Conservation (phyloP, 345 rosid species). For the Heritiera fomes region DNA sequence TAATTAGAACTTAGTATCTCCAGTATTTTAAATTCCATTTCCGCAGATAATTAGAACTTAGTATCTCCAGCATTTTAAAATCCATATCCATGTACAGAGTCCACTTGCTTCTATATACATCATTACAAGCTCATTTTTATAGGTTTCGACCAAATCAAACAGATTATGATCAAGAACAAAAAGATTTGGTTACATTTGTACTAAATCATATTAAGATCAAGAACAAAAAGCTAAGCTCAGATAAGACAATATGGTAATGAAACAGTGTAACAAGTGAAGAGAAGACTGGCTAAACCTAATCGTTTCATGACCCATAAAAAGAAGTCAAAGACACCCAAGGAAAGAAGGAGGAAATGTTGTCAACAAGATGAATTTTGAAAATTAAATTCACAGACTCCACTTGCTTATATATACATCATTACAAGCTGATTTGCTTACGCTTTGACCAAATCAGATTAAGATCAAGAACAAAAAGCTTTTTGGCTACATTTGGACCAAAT, state of each 20-base stretch:
- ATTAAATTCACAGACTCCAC: not conserved
- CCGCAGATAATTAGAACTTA: conserved; percentile 14
- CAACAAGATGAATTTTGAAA: not conserved
- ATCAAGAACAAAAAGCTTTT: not conserved
- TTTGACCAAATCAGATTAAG: not conserved
- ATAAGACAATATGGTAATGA: not conserved
- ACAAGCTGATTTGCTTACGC: too few species aligned
- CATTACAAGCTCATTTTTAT: not conserved
- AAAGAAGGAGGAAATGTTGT: not conserved
- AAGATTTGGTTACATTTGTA: not conserved
- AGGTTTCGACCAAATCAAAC: not conserved
- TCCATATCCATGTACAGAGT: not conserved
- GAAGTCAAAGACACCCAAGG: not conserved
- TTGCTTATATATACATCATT: too few species aligned
- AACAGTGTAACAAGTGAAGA: not conserved
- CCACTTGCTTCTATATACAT: not conserved
- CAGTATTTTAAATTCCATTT: not conserved
- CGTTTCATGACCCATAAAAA: not conserved
- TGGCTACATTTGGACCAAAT: too few species aligned
- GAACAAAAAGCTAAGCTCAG: not conserved
- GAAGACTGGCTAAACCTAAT: not conserved
- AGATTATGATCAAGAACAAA: not conserved
- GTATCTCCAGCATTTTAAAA: not conserved
- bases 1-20: conserved; percentile 12
- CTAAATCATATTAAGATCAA: not conserved